Evolutionary conservation across 306 rosid species (phyloP).

Genomic region (Psophocarpus tetragonolobus): DNA sequence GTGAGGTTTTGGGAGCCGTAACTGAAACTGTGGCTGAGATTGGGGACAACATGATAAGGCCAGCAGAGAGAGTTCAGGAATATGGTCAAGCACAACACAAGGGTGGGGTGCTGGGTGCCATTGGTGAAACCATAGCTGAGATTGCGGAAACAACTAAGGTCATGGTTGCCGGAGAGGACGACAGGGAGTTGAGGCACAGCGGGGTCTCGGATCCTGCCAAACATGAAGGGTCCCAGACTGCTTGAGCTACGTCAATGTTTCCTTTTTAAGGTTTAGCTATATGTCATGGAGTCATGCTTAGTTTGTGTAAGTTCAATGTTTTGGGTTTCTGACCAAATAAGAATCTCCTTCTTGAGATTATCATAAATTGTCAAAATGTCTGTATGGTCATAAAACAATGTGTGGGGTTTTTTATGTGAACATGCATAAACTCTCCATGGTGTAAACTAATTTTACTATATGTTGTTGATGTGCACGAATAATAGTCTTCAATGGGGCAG

Average conservation of each 20-base stretch:
- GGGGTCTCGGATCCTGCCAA: conserved; percentile 6
- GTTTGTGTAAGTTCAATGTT: background rate
- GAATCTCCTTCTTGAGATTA: conserved; percentile 10
- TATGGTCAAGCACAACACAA: background rate
- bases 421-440: background rate
- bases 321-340: conserved; percentile 16
- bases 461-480: background rate
- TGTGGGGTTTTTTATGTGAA: background rate
- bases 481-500: background rate
- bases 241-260: background rate
- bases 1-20: conserved; percentile 35
- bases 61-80: conserved; percentile 32
- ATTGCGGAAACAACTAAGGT: conserved; percentile 62
- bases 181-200: conserved; percentile 1
- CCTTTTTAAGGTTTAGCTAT: background rate
- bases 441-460: background rate
- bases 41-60: conserved; percentile 23
- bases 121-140: conserved; percentile 68
- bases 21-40: conserved; percentile 47
- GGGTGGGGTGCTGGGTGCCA: conserved; percentile 53
- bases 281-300: background rate
- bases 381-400: background rate
- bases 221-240: background rate
- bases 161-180: conserved; percentile 49
- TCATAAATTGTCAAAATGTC: background rate